These are phyloP conservation scores for Xerocomus brunneocitrinus DNA, from an alignment of 768 basidiomycete species.

Conservation along the genomic window DNA sequence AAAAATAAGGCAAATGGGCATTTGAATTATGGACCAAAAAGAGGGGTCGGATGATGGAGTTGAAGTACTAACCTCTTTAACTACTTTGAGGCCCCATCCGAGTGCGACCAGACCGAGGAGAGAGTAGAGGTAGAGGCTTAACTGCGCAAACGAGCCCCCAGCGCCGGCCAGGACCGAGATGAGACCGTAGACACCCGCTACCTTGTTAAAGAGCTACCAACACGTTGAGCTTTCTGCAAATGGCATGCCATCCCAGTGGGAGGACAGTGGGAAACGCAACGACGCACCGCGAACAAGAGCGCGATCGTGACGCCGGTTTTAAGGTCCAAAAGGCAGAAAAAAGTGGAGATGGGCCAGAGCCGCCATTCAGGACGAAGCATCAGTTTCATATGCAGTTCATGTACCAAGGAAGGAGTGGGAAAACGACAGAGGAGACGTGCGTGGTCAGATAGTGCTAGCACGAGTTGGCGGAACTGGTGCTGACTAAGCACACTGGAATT, in stretches of 20 bases:
- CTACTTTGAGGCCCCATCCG: constrained; percentile 83
- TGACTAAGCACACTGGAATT: constrained; percentile 17
- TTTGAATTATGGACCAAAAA: constrained; percentile 10
- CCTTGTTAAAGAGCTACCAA: constrained; percentile 88
- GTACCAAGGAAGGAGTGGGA: constrained; percentile 18
- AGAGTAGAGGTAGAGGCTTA: constrained; percentile 92
- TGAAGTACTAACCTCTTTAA: constrained; percentile 63
- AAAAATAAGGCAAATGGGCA: background rate
- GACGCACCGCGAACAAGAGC: constrained; percentile 81
- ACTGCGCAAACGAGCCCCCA: constrained; percentile 89
- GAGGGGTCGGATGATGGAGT: background rate
- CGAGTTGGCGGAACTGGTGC: background rate
- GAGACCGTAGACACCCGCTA: constrained; percentile 94
- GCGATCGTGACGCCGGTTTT: constrained; percentile 90
- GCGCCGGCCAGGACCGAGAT: constrained; percentile 87
- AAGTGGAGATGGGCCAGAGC: constrained; percentile 76
- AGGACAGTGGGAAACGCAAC: background rate
- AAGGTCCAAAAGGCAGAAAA: constrained; percentile 84
- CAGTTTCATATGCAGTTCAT: constrained; percentile 60
- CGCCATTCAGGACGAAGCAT: constrained; percentile 80
- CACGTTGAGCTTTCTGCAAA: constrained; percentile 8
- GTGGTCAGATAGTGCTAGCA: background rate
- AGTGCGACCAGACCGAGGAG: constrained; percentile 74
- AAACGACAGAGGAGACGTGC: background rate
- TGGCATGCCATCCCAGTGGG: too few species aligned